Evolutionary conservation across 345 rosid genomes (phyloP).

Genomic region (Orychophragmus violaceus): DNA sequence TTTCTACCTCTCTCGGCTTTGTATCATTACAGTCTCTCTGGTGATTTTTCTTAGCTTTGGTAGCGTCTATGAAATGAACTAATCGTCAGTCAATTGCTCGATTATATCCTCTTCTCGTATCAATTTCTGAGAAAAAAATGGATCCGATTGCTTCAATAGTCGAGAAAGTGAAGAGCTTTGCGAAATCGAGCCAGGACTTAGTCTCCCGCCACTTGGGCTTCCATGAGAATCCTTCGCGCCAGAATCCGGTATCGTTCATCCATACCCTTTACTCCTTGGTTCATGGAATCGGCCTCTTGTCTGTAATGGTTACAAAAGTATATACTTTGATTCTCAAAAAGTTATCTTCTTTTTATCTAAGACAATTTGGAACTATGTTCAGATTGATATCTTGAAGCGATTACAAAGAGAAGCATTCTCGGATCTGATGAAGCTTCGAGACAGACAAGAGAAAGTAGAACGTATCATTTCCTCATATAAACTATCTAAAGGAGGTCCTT

Average conservation of each 20-base stretch:
- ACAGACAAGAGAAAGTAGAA: constrained; percentile 85
- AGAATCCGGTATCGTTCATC: constrained; percentile 51
- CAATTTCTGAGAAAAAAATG: constrained; percentile 32
- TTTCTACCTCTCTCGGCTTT: background rate
- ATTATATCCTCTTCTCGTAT: background rate
- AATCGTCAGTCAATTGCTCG: too few species aligned
- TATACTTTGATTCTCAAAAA: background rate
- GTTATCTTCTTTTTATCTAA: background rate
- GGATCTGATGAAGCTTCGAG: constrained; percentile 79
- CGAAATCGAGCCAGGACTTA: constrained; percentile 45
- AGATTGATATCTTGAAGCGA: constrained; percentile 94
- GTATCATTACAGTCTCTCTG: background rate
- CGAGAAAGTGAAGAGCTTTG: constrained; percentile 45
- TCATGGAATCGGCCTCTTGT: background rate
- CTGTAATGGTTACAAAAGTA: background rate
- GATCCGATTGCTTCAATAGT: constrained; percentile 45
- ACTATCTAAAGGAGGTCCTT: constrained; percentile 48
- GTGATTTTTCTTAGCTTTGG: background rate
- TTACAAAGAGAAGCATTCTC: constrained; percentile 85
- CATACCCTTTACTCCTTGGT: background rate
- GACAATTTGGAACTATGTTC: constrained; percentile 14
- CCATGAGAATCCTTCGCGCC: constrained; percentile 37
- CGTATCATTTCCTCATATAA: constrained; percentile 48
- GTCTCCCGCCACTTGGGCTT: constrained; percentile 37
- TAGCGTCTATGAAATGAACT: background rate